These are phyloP conservation scores for peach (Prunus persica) DNA, from an alignment of 306 rosid species.

Conservation along the genomic window DNA sequence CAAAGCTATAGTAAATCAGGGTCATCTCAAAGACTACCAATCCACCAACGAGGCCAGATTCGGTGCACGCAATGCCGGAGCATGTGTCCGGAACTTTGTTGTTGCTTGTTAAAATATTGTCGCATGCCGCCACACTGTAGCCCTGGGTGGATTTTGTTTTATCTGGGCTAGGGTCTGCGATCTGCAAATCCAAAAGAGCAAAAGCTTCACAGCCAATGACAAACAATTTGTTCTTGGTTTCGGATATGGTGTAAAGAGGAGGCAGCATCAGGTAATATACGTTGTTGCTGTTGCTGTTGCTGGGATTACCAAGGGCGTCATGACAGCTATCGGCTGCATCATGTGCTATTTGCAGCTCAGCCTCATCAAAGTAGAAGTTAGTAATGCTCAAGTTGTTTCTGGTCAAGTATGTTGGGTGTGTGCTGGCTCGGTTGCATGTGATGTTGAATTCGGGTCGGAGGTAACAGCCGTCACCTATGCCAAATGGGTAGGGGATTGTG, in stretches of 20 bases:
- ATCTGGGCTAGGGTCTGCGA: no score
- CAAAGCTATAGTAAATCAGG: background rate
- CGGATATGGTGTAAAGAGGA: background rate
- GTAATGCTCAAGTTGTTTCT: background rate
- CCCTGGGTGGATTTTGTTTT: background rate
- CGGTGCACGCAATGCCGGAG: slow-evolving; percentile 7
- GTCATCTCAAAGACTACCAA: background rate
- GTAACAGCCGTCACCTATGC: slow-evolving; percentile 7
- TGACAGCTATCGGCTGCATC: no score
- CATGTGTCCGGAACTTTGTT: background rate
- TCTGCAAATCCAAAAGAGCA: no score
- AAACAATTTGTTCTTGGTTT: background rate
- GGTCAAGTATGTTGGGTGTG: background rate
- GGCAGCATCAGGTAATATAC: no score
- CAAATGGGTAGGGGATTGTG: slow-evolving; percentile 3
- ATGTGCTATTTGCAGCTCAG: background rate
- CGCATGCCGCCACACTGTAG: background rate
- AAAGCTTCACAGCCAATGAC: slow-evolving; percentile 14
- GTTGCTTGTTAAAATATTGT: no score
- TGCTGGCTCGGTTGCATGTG: background rate
- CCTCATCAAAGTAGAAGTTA: background rate
- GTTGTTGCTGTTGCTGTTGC: background rate
- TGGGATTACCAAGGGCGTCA: background rate
- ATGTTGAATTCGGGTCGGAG: background rate
- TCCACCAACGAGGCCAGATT: background rate